phyloP scores from a whole-genome alignment of 2,329 filamentous ascomycete genomes.

The Cryphonectria radicalis region DNA sequence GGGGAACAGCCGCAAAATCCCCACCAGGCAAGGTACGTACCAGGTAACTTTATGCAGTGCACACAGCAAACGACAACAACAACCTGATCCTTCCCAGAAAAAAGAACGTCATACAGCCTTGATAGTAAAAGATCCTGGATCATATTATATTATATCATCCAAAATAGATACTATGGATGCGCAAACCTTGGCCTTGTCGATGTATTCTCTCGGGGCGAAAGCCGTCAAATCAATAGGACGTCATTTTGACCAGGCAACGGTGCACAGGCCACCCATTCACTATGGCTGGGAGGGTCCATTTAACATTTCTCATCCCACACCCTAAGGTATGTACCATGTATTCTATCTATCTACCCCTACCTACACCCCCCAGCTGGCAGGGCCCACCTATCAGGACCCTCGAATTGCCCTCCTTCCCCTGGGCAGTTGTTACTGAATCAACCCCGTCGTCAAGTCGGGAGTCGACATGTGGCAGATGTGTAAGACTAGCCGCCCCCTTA shows the following conservation, averaged over 20 bases:
- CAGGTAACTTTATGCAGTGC: neutral
- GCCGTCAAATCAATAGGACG: slow-evolving; percentile 1
- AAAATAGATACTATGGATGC: neutral
- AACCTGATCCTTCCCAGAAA: neutral
- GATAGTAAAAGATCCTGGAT: neutral
- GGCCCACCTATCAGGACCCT: neutral
- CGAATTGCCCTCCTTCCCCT: no score
- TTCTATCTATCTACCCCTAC: neutral
- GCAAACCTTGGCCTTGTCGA: neutral
- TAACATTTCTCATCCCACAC: neutral
- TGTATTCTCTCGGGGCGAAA: neutral
- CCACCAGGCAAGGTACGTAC: neutral
- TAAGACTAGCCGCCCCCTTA: neutral
- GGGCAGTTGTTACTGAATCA: no score
- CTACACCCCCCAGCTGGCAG: neutral
- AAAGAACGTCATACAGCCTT: slow-evolving; percentile 4
- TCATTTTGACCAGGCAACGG: slow-evolving; percentile 3
- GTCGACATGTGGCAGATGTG: slow-evolving; percentile 9
- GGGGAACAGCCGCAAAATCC: neutral
- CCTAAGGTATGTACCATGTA: neutral
- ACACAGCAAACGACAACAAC: neutral
- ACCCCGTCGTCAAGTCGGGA: neutral
- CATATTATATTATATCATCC: neutral
- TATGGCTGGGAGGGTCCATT: neutral
- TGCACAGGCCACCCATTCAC: slow-evolving; percentile 4